Conservation (phyloP, 805 yeast genomes). For the Barnettozyma sucrosica region DNA sequence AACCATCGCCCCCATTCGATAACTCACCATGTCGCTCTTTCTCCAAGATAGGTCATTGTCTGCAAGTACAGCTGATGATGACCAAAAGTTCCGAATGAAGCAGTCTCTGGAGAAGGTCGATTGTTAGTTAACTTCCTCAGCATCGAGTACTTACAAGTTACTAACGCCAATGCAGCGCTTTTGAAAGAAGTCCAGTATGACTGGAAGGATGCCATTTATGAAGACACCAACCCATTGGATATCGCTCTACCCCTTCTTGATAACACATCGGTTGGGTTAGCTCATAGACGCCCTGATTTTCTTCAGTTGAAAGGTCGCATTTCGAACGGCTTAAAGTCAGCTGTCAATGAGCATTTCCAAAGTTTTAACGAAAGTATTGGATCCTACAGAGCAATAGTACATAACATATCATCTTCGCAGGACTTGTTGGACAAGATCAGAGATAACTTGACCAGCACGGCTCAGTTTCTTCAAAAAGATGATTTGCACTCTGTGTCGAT, state of each 20-base stretch:
- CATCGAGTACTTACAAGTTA: not conserved
- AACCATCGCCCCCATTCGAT: not conserved
- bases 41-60: not conserved
- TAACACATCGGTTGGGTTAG: constrained; percentile 86
- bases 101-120: constrained; percentile 9
- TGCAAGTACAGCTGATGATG: not conserved
- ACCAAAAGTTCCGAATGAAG: constrained; percentile 4
- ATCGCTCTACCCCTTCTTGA: constrained; percentile 79
- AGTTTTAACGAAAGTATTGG: constrained; percentile 84
- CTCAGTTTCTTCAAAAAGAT: constrained; percentile 4
- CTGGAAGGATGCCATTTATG: constrained; percentile 45
- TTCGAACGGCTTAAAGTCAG: constrained; percentile 50
- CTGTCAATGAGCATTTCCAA: constrained; percentile 78
- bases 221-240: constrained; percentile 75
- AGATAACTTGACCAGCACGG: constrained; percentile 31
- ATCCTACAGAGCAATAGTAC: constrained; percentile 67
- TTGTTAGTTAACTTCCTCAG: not conserved
- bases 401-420: constrained; percentile 61
- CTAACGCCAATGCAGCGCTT: constrained; percentile 9
- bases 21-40: not conserved
- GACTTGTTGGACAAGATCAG: constrained; percentile 44
- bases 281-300: constrained; percentile 66
- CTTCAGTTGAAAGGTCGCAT: constrained; percentile 51
- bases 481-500: constrained; percentile 19
- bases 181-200: constrained; percentile 32